These are phyloP conservation scores for Cucumis melo DNA, from an alignment of 306 rosid species.

Conservation along the genomic window DNA sequence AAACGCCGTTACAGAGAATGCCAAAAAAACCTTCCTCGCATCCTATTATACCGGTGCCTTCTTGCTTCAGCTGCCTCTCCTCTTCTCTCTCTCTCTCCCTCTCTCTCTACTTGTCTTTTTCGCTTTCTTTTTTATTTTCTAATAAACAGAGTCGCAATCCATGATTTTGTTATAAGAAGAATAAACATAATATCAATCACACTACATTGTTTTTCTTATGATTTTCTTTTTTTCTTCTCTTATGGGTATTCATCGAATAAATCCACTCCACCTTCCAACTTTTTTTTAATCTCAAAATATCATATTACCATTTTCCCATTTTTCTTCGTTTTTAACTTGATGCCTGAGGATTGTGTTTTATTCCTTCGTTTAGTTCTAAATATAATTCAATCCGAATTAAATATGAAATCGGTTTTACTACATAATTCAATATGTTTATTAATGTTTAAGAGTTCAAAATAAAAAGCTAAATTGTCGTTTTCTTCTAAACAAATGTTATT, in stretches of 20 bases:
- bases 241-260: background rate
- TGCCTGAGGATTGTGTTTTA: no score
- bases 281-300: background rate
- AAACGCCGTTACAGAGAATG: constrained; percentile 37
- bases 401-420: no score
- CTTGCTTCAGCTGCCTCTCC: constrained; percentile 11
- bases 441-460: no score
- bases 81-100: background rate
- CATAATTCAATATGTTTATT: no score
- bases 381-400: no score
- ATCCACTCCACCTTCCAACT: background rate
- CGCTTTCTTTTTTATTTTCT: constrained; percentile 1
- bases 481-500: no score
- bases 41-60: constrained; percentile 30
- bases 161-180: background rate
- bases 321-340: no score
- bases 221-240: background rate
- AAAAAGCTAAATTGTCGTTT: no score
- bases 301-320: background rate
- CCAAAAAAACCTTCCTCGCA: constrained; percentile 29
- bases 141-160: background rate
- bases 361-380: no score
- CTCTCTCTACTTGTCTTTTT: constrained; percentile 10
- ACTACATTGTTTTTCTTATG: background rate
- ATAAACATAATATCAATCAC: constrained; percentile 2